A percentile compares a stretch with the other conserved stretches of the same genome.
These are phyloP conservation scores for Tremella yokohamensis DNA, from an alignment of 768 basidiomycete species.

Conservation along the genomic window DNA sequence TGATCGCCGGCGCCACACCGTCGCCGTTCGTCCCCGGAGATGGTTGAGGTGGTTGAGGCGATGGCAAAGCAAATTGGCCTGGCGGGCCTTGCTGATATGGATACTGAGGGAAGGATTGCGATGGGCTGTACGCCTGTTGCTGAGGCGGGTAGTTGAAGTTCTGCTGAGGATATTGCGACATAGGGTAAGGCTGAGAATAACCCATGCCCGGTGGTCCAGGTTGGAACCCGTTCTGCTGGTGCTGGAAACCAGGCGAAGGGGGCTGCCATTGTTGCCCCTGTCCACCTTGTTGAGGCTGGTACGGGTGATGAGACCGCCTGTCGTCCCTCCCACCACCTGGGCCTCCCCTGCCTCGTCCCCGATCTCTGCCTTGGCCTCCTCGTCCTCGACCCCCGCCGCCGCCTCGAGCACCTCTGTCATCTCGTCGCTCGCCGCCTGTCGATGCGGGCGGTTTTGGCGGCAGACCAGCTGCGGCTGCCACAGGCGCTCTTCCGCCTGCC, in stretches of 20 bases:
- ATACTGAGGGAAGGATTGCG: constrained; percentile 10
- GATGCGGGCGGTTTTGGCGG: no score
- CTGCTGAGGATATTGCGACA: constrained; percentile 10
- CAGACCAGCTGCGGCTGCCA: no score
- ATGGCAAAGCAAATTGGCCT: neutral
- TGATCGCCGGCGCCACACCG: constrained; percentile 35
- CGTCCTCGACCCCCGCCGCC: constrained; percentile 10
- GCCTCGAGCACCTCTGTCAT: neutral
- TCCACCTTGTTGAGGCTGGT: neutral
- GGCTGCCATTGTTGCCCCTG: neutral
- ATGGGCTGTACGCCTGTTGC: constrained; percentile 10
- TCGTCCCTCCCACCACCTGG: constrained; percentile 15
- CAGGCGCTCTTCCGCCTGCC: neutral
- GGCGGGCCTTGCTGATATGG: constrained; percentile 10
- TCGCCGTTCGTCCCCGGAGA: neutral
- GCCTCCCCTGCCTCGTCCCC: constrained; percentile 13
- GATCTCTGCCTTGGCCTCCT: constrained; percentile 10
- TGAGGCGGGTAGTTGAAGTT: constrained; percentile 12
- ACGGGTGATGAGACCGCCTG: neutral
- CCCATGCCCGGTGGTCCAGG: neutral
- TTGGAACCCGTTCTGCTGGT: no score
- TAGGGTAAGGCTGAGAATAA: neutral
- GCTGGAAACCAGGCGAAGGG: no score
- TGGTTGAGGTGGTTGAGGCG: constrained; percentile 13
- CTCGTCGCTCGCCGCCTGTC: neutral